These are phyloP conservation scores for Yamadazyma scolyti DNA, from an alignment of 805 yeast species.

Conservation along the genomic window DNA sequence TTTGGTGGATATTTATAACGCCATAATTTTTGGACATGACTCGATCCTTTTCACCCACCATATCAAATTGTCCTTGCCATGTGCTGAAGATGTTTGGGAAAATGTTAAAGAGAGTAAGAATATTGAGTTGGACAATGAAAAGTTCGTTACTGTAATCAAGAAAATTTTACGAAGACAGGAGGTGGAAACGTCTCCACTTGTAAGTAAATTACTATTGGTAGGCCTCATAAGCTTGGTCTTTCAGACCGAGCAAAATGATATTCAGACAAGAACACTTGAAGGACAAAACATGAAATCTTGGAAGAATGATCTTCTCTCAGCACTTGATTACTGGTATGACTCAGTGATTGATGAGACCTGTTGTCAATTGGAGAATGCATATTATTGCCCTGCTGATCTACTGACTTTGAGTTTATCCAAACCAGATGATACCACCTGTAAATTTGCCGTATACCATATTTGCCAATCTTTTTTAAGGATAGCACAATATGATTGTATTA, in stretches of 20 bases:
- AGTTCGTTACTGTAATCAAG: slow-evolving; percentile 15
- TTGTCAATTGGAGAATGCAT: slow-evolving; percentile 14
- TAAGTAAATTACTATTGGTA: slow-evolving; percentile 12
- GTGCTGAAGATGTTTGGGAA: slow-evolving; percentile 20
- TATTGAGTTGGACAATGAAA: slow-evolving; percentile 12
- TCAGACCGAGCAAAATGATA: slow-evolving; percentile 15
- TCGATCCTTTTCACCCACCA: slow-evolving; percentile 18
- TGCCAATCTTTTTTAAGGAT: slow-evolving; percentile 19
- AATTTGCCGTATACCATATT: slow-evolving; percentile 19
- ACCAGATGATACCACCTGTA: slow-evolving; percentile 16
- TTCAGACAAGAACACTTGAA: slow-evolving; percentile 13
- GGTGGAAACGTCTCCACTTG: slow-evolving; percentile 13
- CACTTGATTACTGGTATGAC: slow-evolving; percentile 19
- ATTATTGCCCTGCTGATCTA: slow-evolving; percentile 6
- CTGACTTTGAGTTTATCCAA: slow-evolving; percentile 2
- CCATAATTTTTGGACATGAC: slow-evolving; percentile 27
- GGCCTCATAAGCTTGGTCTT: slow-evolving; percentile 13
- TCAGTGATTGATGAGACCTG: slow-evolving; percentile 15
- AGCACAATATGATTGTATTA: slow-evolving; percentile 21
- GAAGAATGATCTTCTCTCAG: slow-evolving; percentile 15
- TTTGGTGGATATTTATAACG: slow-evolving; percentile 27
- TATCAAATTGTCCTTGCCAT: slow-evolving; percentile 19
- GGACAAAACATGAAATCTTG: slow-evolving; percentile 15
- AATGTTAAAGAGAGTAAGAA: slow-evolving; percentile 1
- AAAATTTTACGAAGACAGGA: slow-evolving; percentile 14